A percentile compares a stretch with the other conserved stretches of the same genome.
Conservation (phyloP, 73 alveolate species). For the Tetrahymena thermophila region DNA sequence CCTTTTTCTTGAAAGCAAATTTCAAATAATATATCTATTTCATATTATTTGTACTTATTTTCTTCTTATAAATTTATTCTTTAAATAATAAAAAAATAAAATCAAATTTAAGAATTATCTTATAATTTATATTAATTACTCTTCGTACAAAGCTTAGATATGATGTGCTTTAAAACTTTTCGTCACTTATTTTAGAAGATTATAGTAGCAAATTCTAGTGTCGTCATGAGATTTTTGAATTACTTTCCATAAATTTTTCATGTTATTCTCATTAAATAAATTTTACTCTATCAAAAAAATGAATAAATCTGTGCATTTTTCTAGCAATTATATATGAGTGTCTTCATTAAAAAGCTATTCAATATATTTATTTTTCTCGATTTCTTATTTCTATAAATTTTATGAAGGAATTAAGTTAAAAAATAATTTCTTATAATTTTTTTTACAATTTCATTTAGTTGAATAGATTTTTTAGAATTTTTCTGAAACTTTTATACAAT, state of each 20-base stretch:
- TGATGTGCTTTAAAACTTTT: neutral
- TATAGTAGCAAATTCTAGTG: neutral
- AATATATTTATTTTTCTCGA: neutral
- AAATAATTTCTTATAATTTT: neutral
- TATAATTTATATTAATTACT: neutral
- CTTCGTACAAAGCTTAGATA: neutral
- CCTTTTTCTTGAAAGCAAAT: neutral
- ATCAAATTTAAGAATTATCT: neutral
- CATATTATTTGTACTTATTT: neutral
- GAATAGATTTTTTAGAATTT: neutral
- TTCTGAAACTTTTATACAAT: neutral
- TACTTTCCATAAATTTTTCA: neutral
- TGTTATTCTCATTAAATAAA: neutral
- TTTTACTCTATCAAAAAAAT: neutral
- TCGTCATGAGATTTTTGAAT: neutral
- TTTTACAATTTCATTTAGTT: neutral
- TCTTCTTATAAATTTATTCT: neutral
- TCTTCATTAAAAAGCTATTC: neutral
- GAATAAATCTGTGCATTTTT: neutral
- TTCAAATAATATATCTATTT: neutral
- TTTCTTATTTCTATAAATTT: neutral
- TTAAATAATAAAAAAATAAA: neutral
- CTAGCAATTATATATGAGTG: neutral
- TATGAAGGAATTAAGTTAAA: neutral
- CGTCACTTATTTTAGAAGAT: neutral